Percentiles rank a stretch among this genome's conserved stretches.
Evolutionary conservation across 805 yeast genomes (phyloP).

Genomic region (Wickerhamiella cacticola): DNA sequence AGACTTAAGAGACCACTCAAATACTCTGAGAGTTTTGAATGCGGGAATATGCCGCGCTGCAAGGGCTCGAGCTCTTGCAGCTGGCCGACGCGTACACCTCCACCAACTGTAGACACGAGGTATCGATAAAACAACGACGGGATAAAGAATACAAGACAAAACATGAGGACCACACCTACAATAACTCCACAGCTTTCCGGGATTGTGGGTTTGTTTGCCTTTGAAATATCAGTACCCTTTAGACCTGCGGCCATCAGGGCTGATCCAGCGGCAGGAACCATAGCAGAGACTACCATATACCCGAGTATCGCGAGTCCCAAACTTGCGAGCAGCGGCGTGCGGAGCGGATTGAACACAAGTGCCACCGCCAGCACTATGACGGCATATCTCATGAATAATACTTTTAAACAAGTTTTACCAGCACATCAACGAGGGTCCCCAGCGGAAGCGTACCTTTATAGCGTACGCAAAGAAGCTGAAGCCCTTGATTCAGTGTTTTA

Average conservation of each 20-base stretch:
- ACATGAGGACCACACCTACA: conserved; percentile 66
- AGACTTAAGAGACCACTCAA: conserved; percentile 74
- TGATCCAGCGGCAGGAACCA: conserved; percentile 22
- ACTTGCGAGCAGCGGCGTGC: conserved; percentile 15
- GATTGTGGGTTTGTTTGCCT: conserved; percentile 55
- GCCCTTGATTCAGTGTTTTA: background rate
- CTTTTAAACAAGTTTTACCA: conserved; percentile 7
- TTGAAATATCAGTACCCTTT: conserved; percentile 74
- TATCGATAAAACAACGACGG: conserved; percentile 79
- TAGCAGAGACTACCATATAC: conserved; percentile 12
- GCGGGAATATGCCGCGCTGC: conserved; percentile 43
- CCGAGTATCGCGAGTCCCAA: conserved; percentile 17
- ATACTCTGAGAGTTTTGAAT: conserved; percentile 65
- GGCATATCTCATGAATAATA: conserved; percentile 6
- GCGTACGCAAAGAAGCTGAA: conserved; percentile 2
- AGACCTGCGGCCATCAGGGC: conserved; percentile 42
- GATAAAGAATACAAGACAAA: conserved; percentile 69
- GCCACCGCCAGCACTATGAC: conserved; percentile 15
- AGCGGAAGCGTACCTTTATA: conserved; percentile 7
- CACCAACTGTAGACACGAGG: conserved; percentile 45
- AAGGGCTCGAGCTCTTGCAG: conserved; percentile 13
- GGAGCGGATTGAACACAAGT: conserved; percentile 16
- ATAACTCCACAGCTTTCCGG: conserved; percentile 94
- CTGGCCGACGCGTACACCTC: conserved; percentile 43
- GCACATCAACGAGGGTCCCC: background rate